These are phyloP conservation scores for Oidiodendron maius DNA, from an alignment of 495 filamentous ascomycete species.

Conservation along the genomic window DNA sequence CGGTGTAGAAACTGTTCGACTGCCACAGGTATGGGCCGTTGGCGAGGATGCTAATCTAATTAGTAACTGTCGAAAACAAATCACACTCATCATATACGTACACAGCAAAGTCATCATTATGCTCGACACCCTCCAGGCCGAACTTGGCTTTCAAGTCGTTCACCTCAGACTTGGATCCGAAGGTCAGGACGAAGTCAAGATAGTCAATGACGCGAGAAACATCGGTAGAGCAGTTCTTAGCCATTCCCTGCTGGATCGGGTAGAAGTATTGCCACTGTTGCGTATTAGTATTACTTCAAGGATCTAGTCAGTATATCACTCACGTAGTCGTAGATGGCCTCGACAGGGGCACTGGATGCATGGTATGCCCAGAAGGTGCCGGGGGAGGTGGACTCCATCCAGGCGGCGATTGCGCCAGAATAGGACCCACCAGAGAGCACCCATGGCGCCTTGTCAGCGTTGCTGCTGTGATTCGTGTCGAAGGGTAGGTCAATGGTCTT, in stretches of 20 bases:
- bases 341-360: constrained; percentile 55
- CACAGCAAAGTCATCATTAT: constrained; percentile 54
- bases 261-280: constrained; percentile 55
- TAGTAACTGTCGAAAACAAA: not conserved
- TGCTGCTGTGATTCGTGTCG: constrained; percentile 44
- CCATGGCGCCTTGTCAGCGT: constrained; percentile 55
- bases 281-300: constrained; percentile 6
- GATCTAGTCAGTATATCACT: not conserved
- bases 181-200: constrained; percentile 41
- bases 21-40: constrained; percentile 57
- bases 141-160: constrained; percentile 52
- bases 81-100: constrained; percentile 23
- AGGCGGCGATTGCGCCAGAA: constrained; percentile 56
- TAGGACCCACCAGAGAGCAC: constrained; percentile 60
- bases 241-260: constrained; percentile 56
- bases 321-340: constrained; percentile 53
- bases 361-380: constrained; percentile 67
- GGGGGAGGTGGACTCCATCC: constrained; percentile 51
- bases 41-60: constrained; percentile 34
- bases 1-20: constrained; percentile 38
- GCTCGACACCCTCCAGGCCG: constrained; percentile 42
- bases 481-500: constrained; percentile 52
- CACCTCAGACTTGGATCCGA: constrained; percentile 38
- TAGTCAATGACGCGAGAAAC: constrained; percentile 49
- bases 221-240: constrained; percentile 58